Conservation (phyloP, 768 basidiomycete species). For the Boletus rufocinnamomeus region DNA sequence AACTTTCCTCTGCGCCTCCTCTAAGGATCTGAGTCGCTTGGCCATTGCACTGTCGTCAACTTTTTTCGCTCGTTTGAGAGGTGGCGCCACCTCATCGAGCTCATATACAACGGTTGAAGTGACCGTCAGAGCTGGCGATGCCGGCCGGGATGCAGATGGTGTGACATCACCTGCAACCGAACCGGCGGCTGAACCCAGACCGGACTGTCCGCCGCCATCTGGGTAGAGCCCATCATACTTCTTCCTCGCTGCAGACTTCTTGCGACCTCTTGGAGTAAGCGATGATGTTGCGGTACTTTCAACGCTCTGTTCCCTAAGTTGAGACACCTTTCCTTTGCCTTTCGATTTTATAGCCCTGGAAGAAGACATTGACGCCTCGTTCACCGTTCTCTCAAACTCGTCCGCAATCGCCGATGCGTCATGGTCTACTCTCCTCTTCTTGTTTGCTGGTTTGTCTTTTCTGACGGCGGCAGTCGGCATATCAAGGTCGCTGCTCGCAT, state of each 20-base stretch:
- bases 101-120: slow-evolving; percentile 68
- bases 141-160: slow-evolving; percentile 66
- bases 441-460: slow-evolving; percentile 48
- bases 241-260: slow-evolving; percentile 57
- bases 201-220: slow-evolving; percentile 51
- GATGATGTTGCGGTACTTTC: slow-evolving; percentile 51
- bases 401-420: slow-evolving; percentile 42
- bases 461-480: slow-evolving; percentile 37
- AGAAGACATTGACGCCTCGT: slow-evolving; percentile 41
- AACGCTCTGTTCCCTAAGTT: slow-evolving; percentile 54
- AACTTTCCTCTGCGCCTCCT: slow-evolving; percentile 84
- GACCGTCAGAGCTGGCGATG: slow-evolving; percentile 59
- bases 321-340: slow-evolving; percentile 52
- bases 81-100: slow-evolving; percentile 67
- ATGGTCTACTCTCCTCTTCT: slow-evolving; percentile 64
- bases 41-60: slow-evolving; percentile 70
- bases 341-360: slow-evolving; percentile 42
- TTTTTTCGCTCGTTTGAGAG: slow-evolving; percentile 75
- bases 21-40: slow-evolving; percentile 74
- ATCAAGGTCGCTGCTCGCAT: slow-evolving; percentile 61
- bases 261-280: slow-evolving; percentile 53
- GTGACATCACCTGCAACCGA: slow-evolving; percentile 69
- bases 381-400: slow-evolving; percentile 48
- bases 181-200: slow-evolving; percentile 49
- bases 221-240: slow-evolving; percentile 52